A percentile compares a stretch with the other conserved stretches of the same genome.
These are phyloP conservation scores for Fusarium poae DNA, from an alignment of 2,329 filamentous ascomycete genomes.

Conservation along the genomic window DNA sequence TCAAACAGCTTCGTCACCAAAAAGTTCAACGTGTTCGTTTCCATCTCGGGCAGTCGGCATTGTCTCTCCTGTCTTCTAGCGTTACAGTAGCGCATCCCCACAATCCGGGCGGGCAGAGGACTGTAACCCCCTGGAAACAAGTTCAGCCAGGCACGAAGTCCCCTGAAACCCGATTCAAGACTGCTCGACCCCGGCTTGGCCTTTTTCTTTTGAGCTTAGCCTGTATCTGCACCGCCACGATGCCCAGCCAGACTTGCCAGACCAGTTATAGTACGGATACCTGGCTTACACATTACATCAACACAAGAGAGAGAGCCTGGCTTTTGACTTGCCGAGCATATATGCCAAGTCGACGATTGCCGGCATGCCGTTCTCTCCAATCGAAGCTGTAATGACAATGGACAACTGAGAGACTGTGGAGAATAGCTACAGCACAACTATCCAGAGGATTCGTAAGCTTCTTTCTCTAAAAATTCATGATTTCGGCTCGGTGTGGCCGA, in stretches of 20 bases:
- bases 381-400: constrained; percentile 25
- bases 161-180: constrained; percentile 32
- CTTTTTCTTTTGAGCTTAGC: constrained; percentile 24
- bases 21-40: constrained; percentile 53
- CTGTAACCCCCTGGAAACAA: constrained; percentile 14
- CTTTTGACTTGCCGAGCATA: constrained; percentile 19
- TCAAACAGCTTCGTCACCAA: constrained; percentile 24
- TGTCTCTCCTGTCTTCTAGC: constrained; percentile 35
- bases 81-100: constrained; percentile 35
- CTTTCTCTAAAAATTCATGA: constrained; percentile 5
- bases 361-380: constrained; percentile 41
- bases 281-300: constrained; percentile 18
- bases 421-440: constrained; percentile 7
- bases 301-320: constrained; percentile 21
- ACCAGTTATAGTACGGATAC: constrained; percentile 2
- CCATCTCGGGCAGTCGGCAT: constrained; percentile 41
- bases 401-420: constrained; percentile 35
- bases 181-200: constrained; percentile 8
- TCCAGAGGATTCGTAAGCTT: constrained; percentile 28
- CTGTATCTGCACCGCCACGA: constrained; percentile 39
- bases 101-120: constrained; percentile 25
- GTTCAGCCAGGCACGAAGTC: constrained; percentile 6
- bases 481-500: constrained; percentile 5
- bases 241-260: constrained; percentile 32
- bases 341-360: constrained; percentile 43